These are phyloP conservation scores for Trametes elegans DNA, from an alignment of 768 basidiomycete genomes.

Conservation along the genomic window DNA sequence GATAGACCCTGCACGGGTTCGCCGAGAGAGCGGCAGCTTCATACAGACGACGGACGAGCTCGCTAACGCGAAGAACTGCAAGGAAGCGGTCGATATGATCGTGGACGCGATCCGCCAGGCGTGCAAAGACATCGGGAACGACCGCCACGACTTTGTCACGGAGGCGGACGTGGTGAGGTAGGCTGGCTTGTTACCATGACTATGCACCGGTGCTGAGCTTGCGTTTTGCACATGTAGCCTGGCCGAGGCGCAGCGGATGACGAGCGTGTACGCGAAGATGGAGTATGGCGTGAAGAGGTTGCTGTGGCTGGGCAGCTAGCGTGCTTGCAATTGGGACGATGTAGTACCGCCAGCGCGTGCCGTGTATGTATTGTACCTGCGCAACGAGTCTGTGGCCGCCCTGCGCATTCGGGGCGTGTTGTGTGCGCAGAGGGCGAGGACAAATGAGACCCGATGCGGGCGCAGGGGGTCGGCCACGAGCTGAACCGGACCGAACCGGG, in stretches of 20 bases:
- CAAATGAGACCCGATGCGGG: neutral
- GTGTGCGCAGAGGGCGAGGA: neutral
- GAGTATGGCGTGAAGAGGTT: constrained; percentile 91
- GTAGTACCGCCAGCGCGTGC: neutral
- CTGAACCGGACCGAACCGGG: constrained; percentile 10
- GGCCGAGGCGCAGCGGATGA: constrained; percentile 80
- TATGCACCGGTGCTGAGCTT: constrained; percentile 9
- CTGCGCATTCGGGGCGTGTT: constrained; percentile 2
- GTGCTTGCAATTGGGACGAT: neutral
- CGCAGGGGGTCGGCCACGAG: constrained; percentile 6
- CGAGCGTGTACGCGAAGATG: constrained; percentile 86
- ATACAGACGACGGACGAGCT: constrained; percentile 63
- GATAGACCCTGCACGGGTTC: constrained; percentile 55
- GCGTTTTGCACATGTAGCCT: constrained; percentile 45
- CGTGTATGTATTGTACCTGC: constrained; percentile 2
- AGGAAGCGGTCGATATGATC: constrained; percentile 73
- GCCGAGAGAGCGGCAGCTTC: constrained; percentile 49
- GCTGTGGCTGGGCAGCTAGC: constrained; percentile 78
- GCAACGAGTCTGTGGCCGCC: neutral
- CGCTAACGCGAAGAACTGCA: constrained; percentile 61
- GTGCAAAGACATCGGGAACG: constrained; percentile 60
- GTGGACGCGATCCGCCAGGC: constrained; percentile 68
- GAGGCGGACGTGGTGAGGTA: constrained; percentile 82
- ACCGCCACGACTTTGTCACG: constrained; percentile 47
- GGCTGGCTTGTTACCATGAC: constrained; percentile 25